Base-by-base conservation (phyloP, 257 asterid genomes). In the Solanum chmielewskii region DNA sequence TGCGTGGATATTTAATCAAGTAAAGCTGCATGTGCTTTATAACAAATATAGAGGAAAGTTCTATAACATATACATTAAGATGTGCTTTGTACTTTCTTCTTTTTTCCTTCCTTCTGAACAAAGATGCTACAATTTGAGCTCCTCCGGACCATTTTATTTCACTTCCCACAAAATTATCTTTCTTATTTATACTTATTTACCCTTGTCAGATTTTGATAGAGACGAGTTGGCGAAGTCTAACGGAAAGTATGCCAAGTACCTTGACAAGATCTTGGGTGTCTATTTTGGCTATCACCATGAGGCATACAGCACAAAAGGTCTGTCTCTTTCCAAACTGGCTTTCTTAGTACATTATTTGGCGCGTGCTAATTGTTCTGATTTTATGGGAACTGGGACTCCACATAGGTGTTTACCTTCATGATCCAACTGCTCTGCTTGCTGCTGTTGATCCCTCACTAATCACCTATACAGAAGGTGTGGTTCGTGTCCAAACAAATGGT, bases 321-420 rank as follows among this genome's bases (percentile, higher is more conserved):
- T 83, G 92, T 84, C 42, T 47, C 56, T 52, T 66, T 42, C 85
- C 68, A 80, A 49, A 29, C 44, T 29, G 37, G 45, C 18, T 29
- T 80, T 80, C 20, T 29, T 49, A 29, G 85, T 80, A 16, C 31
- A 80, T 31, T 49, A 52, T 45, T 80, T 49, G 85, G 45, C 31
- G 68, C 85, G 33, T 16, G 27, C 85, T 47, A 44, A 18, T 29
- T 49, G 20, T 80, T 80, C 69, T 80, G 68, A 80, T 29, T 80
- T 49, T 18, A 47, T 0, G 85, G 68, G 11, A 29, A 80, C 44
- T 80, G 69, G 42, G 29, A 80, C 42, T 29, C 84, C 68, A 29
- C 44, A 91, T 92, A 97, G 99, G 99, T 52, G 98, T 97, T 69
- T 97, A 95, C 87, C 99, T 97, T 89, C 99, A 97, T 35, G 99